Conservation (phyloP, 805 yeast species). For the Yueomyces sp. region DNA sequence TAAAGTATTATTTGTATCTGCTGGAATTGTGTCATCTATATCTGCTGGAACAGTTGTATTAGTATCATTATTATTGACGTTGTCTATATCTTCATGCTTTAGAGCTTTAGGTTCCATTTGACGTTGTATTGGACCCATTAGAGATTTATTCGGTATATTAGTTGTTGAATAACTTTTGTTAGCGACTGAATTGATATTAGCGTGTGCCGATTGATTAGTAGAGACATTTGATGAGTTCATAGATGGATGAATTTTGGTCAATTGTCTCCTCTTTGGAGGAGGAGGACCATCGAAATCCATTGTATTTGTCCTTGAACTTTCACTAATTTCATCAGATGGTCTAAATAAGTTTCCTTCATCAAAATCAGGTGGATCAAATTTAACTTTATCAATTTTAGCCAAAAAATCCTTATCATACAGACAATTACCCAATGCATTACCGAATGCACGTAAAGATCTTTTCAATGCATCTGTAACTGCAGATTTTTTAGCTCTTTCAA, state of each 20-base stretch:
- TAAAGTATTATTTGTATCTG: too few species aligned
- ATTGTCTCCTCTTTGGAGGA: slow-evolving; percentile 14
- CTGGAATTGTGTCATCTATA: neutral
- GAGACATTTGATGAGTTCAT: too few species aligned
- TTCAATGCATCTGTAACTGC: slow-evolving; percentile 76
- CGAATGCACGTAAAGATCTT: slow-evolving; percentile 66
- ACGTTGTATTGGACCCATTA: too few species aligned
- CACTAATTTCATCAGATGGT: slow-evolving; percentile 23
- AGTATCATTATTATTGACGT: neutral
- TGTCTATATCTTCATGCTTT: neutral
- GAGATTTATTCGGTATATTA: neutral
- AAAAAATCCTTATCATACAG: slow-evolving; percentile 64
- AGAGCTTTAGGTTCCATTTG: neutral
- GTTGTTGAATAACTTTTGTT: too few species aligned
- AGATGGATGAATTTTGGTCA: slow-evolving; percentile 5
- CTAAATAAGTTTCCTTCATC: slow-evolving; percentile 30
- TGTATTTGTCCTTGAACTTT: slow-evolving; percentile 18
- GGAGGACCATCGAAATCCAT: slow-evolving; percentile 3
- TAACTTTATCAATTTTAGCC: slow-evolving; percentile 29
- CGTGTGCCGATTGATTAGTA: too few species aligned
- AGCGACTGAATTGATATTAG: neutral
- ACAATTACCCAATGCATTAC: slow-evolving; percentile 75
- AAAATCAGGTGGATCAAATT: slow-evolving; percentile 32
- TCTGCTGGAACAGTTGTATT: neutral
- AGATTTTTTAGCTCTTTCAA: slow-evolving; percentile 73